Conservation (phyloP, 1,139 yeast genomes). For the Debaryomyces psychrophilus region DNA sequence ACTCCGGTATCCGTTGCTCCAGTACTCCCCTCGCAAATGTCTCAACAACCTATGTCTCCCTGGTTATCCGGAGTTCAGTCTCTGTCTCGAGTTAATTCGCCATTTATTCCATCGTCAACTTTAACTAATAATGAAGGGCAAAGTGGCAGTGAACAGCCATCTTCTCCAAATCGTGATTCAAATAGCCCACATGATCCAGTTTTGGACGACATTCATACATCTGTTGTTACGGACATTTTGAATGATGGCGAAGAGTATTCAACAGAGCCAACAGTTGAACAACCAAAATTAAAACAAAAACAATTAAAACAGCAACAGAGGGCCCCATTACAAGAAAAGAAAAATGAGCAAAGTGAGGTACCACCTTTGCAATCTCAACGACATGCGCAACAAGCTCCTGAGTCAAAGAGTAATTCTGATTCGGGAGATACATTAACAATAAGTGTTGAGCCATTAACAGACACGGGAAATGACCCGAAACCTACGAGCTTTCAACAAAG, state of each 20-base stretch:
- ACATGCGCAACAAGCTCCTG: background rate
- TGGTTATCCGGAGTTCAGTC: conserved; percentile 42
- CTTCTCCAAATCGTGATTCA: conserved; percentile 9
- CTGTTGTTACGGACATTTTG: conserved; percentile 43
- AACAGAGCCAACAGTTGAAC: conserved; percentile 6
- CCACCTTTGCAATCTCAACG: conserved; percentile 1
- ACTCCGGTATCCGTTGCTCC: conserved; percentile 35
- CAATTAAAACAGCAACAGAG: background rate
- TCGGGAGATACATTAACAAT: background rate
- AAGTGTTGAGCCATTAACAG: background rate
- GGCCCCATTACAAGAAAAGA: background rate
- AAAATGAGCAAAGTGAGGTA: background rate
- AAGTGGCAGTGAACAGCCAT: conserved; percentile 4
- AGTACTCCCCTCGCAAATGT: conserved; percentile 25
- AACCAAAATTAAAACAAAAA: conserved; percentile 3
- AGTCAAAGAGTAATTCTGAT: background rate
- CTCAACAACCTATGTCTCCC: conserved; percentile 47
- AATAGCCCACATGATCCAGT: conserved; percentile 30
- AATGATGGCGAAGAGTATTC: conserved; percentile 29
- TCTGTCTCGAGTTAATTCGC: conserved; percentile 45
- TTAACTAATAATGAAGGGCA: conserved; percentile 6
- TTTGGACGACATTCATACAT: conserved; percentile 39
- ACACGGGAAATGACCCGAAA: conserved; percentile 18
- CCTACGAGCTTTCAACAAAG: conserved; percentile 28
- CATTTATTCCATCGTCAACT: conserved; percentile 35